Conservation (phyloP, 1,139 yeast genomes). For the Arxiozyma heterogenica region DNA sequence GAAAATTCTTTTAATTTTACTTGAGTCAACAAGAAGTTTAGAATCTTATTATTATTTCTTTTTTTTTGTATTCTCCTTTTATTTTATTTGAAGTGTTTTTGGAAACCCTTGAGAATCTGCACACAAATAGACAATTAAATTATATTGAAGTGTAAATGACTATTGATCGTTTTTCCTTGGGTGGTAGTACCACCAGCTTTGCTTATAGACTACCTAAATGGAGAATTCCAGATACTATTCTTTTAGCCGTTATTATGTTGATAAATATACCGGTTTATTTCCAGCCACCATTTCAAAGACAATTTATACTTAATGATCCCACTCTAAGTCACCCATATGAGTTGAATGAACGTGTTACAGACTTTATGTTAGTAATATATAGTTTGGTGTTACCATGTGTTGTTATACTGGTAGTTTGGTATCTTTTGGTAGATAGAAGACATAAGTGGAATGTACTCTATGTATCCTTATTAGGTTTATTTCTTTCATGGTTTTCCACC, state of each 20-base stretch:
- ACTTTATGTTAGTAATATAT: conserved; percentile 32
- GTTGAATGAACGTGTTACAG: conserved; percentile 50
- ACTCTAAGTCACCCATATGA: conserved; percentile 69
- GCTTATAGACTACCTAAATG: conserved; percentile 34
- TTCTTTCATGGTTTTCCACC: conserved; percentile 44
- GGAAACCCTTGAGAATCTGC: not conserved
- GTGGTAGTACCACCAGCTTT: conserved; percentile 22
- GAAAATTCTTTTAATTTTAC: too few relatives aligned
- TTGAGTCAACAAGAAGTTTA: not conserved
- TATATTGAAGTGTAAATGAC: conserved; percentile 10
- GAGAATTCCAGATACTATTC: conserved; percentile 50
- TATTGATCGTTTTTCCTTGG: conserved; percentile 45
- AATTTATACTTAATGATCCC: conserved; percentile 49
- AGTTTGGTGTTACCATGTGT: conserved; percentile 38
- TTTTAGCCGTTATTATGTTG: conserved; percentile 37
- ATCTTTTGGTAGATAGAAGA: conserved; percentile 33
- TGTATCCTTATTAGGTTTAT: conserved; percentile 45
- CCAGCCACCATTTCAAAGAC: conserved; percentile 60
- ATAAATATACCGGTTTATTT: conserved; percentile 38
- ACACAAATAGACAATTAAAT: not conserved
- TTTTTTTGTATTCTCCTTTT: too few relatives aligned
- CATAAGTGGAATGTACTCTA: conserved; percentile 39
- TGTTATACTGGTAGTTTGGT: conserved; percentile 32
- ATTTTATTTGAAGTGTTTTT: too few relatives aligned
- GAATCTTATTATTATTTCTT: not conserved